These are phyloP conservation scores for Chaetothyriales sp. DNA, from an alignment of 2,329 filamentous ascomycete species.

Conservation along the genomic window DNA sequence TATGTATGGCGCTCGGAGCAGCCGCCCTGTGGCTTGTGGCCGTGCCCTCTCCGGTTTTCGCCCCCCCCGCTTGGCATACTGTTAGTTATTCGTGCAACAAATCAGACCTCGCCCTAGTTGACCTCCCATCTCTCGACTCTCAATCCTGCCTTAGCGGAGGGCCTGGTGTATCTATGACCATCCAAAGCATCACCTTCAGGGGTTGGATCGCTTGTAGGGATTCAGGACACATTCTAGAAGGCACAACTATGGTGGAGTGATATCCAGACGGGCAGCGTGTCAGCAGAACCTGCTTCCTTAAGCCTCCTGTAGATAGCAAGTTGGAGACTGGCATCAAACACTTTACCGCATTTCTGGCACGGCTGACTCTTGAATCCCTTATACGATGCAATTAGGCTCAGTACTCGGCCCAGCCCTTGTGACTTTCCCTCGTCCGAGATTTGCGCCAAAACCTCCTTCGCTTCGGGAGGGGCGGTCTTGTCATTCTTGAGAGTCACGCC, in stretches of 20 bases:
- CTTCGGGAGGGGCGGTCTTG: background rate
- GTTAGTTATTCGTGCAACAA: no score
- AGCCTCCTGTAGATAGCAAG: background rate
- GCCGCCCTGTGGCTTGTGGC: no score
- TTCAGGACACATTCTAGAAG: background rate
- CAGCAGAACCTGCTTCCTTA: background rate
- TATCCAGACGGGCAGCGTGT: background rate
- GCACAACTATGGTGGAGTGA: background rate
- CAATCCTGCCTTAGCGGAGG: no score
- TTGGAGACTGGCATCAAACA: background rate
- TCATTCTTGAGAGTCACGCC: conserved; percentile 21
- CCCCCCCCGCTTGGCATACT: no score
- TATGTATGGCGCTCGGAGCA: no score
- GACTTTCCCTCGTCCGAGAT: background rate
- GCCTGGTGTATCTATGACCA: background rate
- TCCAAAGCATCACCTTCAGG: background rate
- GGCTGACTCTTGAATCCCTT: background rate
- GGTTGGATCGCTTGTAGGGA: no score
- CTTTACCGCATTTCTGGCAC: background rate
- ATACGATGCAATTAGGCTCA: background rate
- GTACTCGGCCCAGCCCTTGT: background rate
- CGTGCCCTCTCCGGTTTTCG: no score
- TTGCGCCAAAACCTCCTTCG: background rate
- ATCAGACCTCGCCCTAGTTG: no score
- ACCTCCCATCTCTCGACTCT: no score